Evolutionary conservation across 306 rosid species (phyloP).

Genomic region (Acmispon strigosus): DNA sequence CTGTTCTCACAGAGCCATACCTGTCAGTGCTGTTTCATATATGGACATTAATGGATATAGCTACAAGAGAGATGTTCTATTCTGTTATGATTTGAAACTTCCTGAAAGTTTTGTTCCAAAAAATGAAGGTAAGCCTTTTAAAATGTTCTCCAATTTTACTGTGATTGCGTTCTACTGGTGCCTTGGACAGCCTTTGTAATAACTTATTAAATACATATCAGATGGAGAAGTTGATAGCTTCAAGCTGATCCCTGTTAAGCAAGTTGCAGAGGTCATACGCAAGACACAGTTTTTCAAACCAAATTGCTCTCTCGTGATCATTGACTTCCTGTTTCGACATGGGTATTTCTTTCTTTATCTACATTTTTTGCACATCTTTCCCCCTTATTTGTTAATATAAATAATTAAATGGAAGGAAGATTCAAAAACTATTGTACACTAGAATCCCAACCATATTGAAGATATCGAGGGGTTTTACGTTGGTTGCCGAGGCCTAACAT

Average conservation of each 20-base stretch:
- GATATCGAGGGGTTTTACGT: too few relatives aligned
- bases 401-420: not conserved
- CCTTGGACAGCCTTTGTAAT: not conserved
- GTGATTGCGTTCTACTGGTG: not conserved
- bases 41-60: constrained; percentile 70
- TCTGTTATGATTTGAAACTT: constrained; percentile 87
- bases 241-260: constrained; percentile 55
- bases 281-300: constrained; percentile 62
- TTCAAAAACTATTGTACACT: not conserved
- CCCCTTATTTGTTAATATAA: not conserved
- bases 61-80: constrained; percentile 69
- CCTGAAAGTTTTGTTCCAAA: constrained; percentile 63
- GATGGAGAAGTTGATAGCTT: constrained; percentile 95
- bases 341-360: constrained; percentile 46
- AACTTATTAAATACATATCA: constrained; percentile 26
- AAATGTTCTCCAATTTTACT: not conserved
- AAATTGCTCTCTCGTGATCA: constrained; percentile 67
- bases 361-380: not conserved
- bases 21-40: constrained; percentile 79
- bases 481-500: too few relatives aligned
- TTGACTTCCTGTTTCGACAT: constrained; percentile 68
- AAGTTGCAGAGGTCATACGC: constrained; percentile 64
- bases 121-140: constrained; percentile 57
- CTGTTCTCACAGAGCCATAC: constrained; percentile 50
- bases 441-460: too few relatives aligned